Evolutionary conservation across 2,329 filamentous ascomycete genomes (phyloP).

Genomic region (Alternaria tenuissima): DNA sequence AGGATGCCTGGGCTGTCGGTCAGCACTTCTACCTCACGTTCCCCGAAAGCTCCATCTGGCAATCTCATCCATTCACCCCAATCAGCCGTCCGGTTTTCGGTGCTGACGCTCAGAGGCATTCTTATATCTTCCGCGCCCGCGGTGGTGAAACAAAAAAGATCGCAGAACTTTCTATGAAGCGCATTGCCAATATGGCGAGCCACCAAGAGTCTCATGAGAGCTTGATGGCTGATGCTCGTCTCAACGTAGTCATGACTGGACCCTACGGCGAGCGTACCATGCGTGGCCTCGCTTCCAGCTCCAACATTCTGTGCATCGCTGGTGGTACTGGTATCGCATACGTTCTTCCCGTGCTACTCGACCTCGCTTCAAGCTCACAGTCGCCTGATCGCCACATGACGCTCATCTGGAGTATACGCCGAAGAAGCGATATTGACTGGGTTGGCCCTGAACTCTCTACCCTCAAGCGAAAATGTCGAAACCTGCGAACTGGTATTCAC

Average conservation of each 20-base stretch:
- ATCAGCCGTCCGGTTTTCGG: constrained; percentile 38
- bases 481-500: constrained; percentile 38
- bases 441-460: constrained; percentile 45
- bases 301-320: constrained; percentile 48
- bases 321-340: constrained; percentile 51
- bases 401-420: constrained; percentile 48
- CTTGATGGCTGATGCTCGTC: constrained; percentile 34
- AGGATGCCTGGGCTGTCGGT: constrained; percentile 69
- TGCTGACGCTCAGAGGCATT: constrained; percentile 37
- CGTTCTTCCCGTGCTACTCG: constrained; percentile 47
- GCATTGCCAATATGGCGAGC: constrained; percentile 28
- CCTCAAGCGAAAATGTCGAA: constrained; percentile 38
- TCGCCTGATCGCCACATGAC: constrained; percentile 37
- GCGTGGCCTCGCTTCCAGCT: constrained; percentile 27
- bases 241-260: constrained; percentile 45
- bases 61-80: constrained; percentile 72
- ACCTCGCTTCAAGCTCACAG: constrained; percentile 36
- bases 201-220: constrained; percentile 33
- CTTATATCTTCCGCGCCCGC: constrained; percentile 48
- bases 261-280: constrained; percentile 46
- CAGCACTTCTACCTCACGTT: constrained; percentile 79
- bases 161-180: constrained; percentile 41
- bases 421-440: constrained; percentile 46
- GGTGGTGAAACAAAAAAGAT: constrained; percentile 47
- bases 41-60: constrained; percentile 71